A percentile compares a stretch with the other conserved stretches of the same genome.
Conservation (phyloP, 2,329 filamentous ascomycete species). For the Zymoseptoria crescenta region DNA sequence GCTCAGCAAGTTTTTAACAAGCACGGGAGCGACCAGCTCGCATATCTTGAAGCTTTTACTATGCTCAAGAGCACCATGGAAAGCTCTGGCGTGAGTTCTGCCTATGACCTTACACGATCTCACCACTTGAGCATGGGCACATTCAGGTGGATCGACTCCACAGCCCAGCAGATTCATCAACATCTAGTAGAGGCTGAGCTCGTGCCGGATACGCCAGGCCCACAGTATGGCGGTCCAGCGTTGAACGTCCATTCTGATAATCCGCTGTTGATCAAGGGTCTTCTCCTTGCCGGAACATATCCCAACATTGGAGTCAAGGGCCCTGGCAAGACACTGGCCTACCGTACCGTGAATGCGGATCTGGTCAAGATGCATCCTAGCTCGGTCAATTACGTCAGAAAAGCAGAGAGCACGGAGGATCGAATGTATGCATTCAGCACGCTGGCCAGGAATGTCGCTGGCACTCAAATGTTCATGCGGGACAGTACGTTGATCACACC, state of each 20-base stretch:
- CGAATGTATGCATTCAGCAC: constrained; percentile 13
- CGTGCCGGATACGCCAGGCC: constrained; percentile 19
- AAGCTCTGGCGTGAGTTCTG: constrained; percentile 24
- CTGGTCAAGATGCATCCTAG: constrained; percentile 23
- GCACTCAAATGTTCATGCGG: constrained; percentile 19
- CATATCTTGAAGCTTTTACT: constrained; percentile 37
- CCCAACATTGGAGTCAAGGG: constrained; percentile 38
- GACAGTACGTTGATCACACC: constrained; percentile 23
- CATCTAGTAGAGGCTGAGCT: constrained; percentile 32
- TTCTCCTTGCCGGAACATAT: constrained; percentile 39
- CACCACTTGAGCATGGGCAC: constrained; percentile 32
- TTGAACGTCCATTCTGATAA: constrained; percentile 42
- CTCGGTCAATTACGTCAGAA: constrained; percentile 17
- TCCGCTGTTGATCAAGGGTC: constrained; percentile 38
- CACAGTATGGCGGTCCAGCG: constrained; percentile 13
- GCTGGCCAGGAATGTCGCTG: constrained; percentile 9
- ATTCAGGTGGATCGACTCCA: constrained; percentile 31
- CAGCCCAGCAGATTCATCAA: constrained; percentile 32
- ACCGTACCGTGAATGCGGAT: constrained; percentile 24
- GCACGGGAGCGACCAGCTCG: constrained; percentile 41
- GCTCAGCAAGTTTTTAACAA: constrained; percentile 28
- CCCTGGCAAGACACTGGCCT: constrained; percentile 9
- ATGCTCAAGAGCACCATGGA: constrained; percentile 30
- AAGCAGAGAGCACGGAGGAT: constrained; percentile 4
- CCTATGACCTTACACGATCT: constrained; percentile 26